Base-by-base conservation (phyloP, 1,139 yeast species). In the Nadsonia starkeyi-henricii region DNA sequence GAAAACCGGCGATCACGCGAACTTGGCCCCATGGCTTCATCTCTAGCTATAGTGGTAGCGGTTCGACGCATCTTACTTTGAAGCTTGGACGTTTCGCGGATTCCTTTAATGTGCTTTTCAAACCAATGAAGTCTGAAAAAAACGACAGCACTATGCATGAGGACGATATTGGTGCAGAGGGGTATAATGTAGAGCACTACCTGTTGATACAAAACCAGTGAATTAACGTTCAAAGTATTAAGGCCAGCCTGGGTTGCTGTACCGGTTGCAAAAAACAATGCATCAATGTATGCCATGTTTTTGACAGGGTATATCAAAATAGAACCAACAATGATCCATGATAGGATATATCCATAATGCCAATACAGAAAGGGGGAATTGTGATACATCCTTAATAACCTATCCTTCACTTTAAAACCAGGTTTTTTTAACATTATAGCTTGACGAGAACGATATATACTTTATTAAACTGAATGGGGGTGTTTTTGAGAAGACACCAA, bases 221-320 rank as follows among this genome's bases (percentile, higher is more conserved):
- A 63, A 59, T 85, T 85, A 41, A 81, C 57, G 59, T 86, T 77
- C 20, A 84, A 70, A 0, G 96, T 81, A 59, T 86, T 86, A 51
- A 93, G 68, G 0, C 99, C 99, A 1, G 96, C 95, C 61, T 89
- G 96, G 0, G 98, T 86, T 2, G 82, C 68, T 0, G 91, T 78
- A 3, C 95, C 91, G 5, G 80, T 67, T 0, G 88, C 74, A 50
- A 85, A 69, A 63, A 88, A 86, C 42, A 93, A 66, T 1, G 84
- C 78, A 67, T 93, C 97, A 44, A 85, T 79, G 61, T 89, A 93
- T 3, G 62, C 53, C 41, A 79, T 68, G 58, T 83, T 79, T 49
- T 69, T 72, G n/a, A 75, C 73, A 0, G 96, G 95, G 59, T 80
- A 89, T 33, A 89, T 63, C 5, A 91, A 69, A 1, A 57, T 45